A percentile compares a stretch with the other conserved stretches of the same genome.
Conservation (phyloP, 371 early-diverging fungal species). For the Apophysomyces sp. region DNA sequence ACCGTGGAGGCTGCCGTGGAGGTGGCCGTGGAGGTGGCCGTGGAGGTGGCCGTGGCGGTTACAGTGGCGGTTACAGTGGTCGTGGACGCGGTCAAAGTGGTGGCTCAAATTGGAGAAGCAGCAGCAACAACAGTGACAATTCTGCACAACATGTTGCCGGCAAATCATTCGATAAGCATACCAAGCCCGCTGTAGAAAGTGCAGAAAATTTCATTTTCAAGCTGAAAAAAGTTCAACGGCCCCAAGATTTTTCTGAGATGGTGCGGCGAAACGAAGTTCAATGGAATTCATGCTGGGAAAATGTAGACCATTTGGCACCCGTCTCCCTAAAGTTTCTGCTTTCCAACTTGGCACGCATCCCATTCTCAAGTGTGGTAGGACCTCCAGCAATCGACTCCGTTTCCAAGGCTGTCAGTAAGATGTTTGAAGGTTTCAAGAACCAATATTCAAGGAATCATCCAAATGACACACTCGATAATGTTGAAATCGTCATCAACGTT, state of each 20-base stretch:
- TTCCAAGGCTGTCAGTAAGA: not conserved
- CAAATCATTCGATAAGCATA: not conserved
- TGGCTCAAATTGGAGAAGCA: not conserved
- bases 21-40: not conserved
- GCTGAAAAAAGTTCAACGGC: not conserved
- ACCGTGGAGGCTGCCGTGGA: not conserved
- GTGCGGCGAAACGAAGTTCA: not conserved
- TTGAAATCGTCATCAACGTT: not conserved
- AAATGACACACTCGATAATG: not conserved
- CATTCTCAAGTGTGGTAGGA: not conserved
- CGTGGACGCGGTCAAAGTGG: constrained; percentile 4
- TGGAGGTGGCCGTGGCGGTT: not conserved
- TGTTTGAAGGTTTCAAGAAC: not conserved
- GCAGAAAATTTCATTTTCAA: not conserved
- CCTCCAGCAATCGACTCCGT: not conserved
- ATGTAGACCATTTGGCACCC: not conserved
- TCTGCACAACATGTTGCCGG: not conserved
- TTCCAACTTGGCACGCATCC: not conserved
- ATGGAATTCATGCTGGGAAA: not conserved
- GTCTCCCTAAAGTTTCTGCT: not conserved
- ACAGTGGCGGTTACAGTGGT: not conserved
- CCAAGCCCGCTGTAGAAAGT: not conserved
- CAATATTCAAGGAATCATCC: not conserved
- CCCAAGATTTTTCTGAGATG: not conserved
- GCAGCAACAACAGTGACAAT: not conserved